Conservation (phyloP, 2,329 filamentous ascomycete genomes). For the Penicillium sclerotigenum region DNA sequence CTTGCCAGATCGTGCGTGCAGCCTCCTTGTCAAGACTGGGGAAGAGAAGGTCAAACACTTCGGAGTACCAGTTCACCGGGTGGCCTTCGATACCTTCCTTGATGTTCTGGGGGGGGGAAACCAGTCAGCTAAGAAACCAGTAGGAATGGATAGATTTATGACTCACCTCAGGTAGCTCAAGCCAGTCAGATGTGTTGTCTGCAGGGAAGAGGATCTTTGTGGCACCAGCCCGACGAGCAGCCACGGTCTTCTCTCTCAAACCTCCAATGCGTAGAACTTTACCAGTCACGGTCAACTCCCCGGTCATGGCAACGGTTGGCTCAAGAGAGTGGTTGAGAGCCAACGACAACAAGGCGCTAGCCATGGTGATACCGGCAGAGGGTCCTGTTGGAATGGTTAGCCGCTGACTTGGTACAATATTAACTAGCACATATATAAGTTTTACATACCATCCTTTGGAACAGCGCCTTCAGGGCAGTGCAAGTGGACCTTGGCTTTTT, state of each 20-base stretch:
- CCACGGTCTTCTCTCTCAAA: constrained; percentile 93
- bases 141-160: background rate
- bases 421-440: background rate
- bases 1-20: constrained; percentile 71
- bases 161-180: constrained; percentile 91
- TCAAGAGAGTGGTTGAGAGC: constrained; percentile 75
- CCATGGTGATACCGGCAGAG: constrained; percentile 95
- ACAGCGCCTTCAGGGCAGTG: constrained; percentile 97
- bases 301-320: constrained; percentile 94
- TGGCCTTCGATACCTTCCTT: constrained; percentile 92
- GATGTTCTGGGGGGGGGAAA: constrained; percentile 69
- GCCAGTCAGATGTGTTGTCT: constrained; percentile 95
- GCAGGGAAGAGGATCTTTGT: constrained; percentile 91
- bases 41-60: constrained; percentile 92
- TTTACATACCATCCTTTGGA: constrained; percentile 71
- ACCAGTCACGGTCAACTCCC: constrained; percentile 92
- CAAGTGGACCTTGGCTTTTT: constrained; percentile 90
- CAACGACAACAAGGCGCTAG: constrained; percentile 83
- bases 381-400: constrained; percentile 49
- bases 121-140: constrained; percentile 17
- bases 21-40: constrained; percentile 69
- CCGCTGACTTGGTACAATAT: background rate
- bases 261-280: constrained; percentile 95
- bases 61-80: constrained; percentile 87
- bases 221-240: constrained; percentile 85